A percentile compares a stretch with the other conserved stretches of the same genome.
phyloP scores from a whole-genome alignment of 108 stramenopile genomes.

The Nitzschia sp. region DNA sequence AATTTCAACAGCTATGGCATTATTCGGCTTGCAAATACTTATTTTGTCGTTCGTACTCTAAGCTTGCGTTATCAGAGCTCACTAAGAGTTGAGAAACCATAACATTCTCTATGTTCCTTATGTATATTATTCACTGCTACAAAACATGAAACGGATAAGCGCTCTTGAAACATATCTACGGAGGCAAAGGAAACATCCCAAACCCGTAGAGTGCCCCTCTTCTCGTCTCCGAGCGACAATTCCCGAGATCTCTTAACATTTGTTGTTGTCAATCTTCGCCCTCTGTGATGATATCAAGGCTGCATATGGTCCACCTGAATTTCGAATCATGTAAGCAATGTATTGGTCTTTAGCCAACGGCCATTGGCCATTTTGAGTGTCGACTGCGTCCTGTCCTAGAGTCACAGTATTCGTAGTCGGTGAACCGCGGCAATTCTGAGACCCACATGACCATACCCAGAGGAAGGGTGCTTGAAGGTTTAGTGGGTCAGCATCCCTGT shows the following conservation, averaged over 20 bases:
- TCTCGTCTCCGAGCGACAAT: no score
- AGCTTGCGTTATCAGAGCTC: no score
- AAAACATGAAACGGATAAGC: no score
- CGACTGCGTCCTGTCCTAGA: neutral
- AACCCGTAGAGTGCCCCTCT: no score
- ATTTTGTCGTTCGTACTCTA: no score
- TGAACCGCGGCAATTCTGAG: slow-evolving; percentile 25
- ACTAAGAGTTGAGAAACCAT: no score
- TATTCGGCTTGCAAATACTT: no score
- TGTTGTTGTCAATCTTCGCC: slow-evolving; percentile 5
- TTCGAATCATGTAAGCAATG: slow-evolving; percentile 26
- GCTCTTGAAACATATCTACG: no score
- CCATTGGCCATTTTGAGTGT: slow-evolving; percentile 9
- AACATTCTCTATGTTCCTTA: no score
- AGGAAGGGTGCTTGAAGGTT: slow-evolving; percentile 12
- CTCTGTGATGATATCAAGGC: slow-evolving; percentile 1
- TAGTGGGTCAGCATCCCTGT: slow-evolving; percentile 9
- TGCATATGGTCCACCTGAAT: slow-evolving; percentile 18
- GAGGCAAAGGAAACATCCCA: no score
- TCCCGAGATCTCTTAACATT: slow-evolving; percentile 5
- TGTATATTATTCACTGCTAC: no score
- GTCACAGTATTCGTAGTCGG: neutral
- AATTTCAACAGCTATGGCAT: no score
- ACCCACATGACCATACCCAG: slow-evolving; percentile 40
- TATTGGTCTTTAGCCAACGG: slow-evolving; percentile 20